Evolutionary conservation across 75 land plant species (phyloP), one percentile per base, ranked within the genome.

Genomic region (Cryptomeria japonica): DNA sequence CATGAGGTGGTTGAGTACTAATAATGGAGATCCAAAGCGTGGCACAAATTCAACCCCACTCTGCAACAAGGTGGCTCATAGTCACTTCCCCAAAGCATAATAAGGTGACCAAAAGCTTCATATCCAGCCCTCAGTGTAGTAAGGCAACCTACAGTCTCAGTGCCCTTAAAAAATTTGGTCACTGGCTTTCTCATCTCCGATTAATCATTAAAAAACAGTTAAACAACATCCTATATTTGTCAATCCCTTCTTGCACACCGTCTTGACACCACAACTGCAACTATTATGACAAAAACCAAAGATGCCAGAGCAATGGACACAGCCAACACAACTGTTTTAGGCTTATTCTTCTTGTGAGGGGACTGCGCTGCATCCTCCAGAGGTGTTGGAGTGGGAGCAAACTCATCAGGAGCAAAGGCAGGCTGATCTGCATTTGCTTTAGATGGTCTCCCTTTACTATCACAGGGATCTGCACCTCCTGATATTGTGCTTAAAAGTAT

Each of bases 271-370:
- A 90, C 84, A 41, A 91, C 87, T 41, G 87, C 89, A 58, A 91
- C 39, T 6, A 90, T 58, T 12, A 91, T 91, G 56, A 91, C 61
- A 1, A 78, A 47, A 34, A 91, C 84, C 3, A 91, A 80, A 9
- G 89, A 87, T 46, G 92, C 92, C 51, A 91, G 87, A 39, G 92
- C 89, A 70, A 89, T 91, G 56, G 92, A 89, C 22, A 91, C 92
- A 34, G 88, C 92, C 86, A 92, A 77, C 42, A 91, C 92, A 28
- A 91, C 86, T 36, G 88, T 90, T 41, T 90, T 87, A 37, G 92
- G 92, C 14, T 89, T 87, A 16, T 68, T 46, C 31, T 78, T 78
- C 19, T 87, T 86, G 36, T 53, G 41, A 18, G 25, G 84, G 31
- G 84, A n/a, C 86, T 2, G 41, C n/a, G 49, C 90, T 22, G 28